phyloP scores from a whole-genome alignment of 2,329 filamentous ascomycete genomes.

The Aspergillus intermedius region DNA sequence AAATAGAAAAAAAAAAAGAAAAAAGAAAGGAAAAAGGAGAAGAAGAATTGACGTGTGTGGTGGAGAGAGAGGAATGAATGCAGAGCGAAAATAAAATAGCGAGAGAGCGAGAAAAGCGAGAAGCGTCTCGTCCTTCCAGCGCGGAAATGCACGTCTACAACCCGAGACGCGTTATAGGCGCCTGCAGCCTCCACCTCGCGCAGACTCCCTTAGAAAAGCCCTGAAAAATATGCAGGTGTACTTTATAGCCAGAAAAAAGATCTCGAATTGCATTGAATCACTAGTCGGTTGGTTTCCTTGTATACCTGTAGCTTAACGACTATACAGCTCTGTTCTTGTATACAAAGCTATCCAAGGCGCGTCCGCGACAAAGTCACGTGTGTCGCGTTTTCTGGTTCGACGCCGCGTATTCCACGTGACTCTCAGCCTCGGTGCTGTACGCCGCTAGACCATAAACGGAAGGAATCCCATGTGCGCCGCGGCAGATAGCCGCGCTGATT shows the following conservation, averaged over 20 bases:
- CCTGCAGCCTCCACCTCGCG: constrained; percentile 22
- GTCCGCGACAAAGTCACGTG: constrained; percentile 16
- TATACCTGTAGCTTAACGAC: not conserved
- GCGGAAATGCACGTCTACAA: constrained; percentile 37
- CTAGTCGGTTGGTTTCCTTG: not conserved
- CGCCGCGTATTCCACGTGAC: constrained; percentile 16
- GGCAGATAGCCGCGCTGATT: not conserved
- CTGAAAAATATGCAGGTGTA: constrained; percentile 10
- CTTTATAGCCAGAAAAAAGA: constrained; percentile 3
- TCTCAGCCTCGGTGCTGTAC: constrained; percentile 1
- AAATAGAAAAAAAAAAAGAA: not conserved
- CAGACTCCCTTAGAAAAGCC: constrained; percentile 10
- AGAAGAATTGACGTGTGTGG: not conserved
- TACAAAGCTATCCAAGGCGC: constrained; percentile 8
- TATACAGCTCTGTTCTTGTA: not conserved
- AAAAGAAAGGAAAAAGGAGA: not conserved
- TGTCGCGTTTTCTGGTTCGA: constrained; percentile 15
- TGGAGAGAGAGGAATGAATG: not conserved
- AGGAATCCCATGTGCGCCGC: not conserved
- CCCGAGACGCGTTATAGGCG: constrained; percentile 36
- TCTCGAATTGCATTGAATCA: not conserved
- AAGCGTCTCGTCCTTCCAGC: constrained; percentile 21
- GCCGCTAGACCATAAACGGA: constrained; percentile 5
- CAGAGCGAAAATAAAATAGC: constrained; percentile 13
- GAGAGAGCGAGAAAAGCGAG: constrained; percentile 13